Base-by-base conservation (phyloP, 176 grass and related monocot species). In the Cenchrus fungigraminus region DNA sequence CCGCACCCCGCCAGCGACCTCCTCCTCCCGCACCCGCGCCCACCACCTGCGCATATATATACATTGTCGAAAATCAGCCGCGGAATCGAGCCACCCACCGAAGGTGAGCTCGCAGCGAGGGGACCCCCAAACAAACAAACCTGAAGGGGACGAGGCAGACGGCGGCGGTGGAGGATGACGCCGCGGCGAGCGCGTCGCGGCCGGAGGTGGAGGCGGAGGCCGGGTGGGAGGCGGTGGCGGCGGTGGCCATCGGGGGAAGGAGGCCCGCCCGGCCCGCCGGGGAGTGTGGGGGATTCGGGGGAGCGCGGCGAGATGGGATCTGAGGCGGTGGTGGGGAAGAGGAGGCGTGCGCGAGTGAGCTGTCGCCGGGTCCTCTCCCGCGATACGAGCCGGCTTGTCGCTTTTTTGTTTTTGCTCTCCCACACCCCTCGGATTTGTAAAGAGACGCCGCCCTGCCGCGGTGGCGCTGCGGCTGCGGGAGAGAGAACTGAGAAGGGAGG, bases 91-190 rank as follows among this genome's bases (percentile, higher is more conserved):
- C 52, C 40, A 55, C 22, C 22, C 19, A 16, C 16, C 11, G 6
- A 14, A 16, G 15, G 53, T 1, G 17, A 58, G 56, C 17, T 6
- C 2, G 60, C 25, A 25, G 25, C 25, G 25, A 25, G 25, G 25
- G 25, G 25, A 25, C 25, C 25, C 25, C 25, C 25, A 25, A 25
- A 25, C 25, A 25, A 25, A 25, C 25, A 25, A 25, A 25, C 92
- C 92, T 87, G 78, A 91, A 94, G 9, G 92, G 92, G 59, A 94
- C 92, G 87, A 94, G 92, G 87, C 85, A 94, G 84, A 89, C 81
- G 77, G 81, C 84, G 65, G 86, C 72, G 13, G 71, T 6, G 54
- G 76, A 16, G 28, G 88, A 71, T 16, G 83, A 8, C 2, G 88
- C 5, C 6, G 83, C 65, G 79, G 74, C 60, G 67, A 40, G 74